A percentile compares a stretch with the other conserved stretches of the same genome.
These are phyloP conservation scores for Talaromyces rugulosus DNA, from an alignment of 2,329 filamentous ascomycete genomes.

Conservation along the genomic window DNA sequence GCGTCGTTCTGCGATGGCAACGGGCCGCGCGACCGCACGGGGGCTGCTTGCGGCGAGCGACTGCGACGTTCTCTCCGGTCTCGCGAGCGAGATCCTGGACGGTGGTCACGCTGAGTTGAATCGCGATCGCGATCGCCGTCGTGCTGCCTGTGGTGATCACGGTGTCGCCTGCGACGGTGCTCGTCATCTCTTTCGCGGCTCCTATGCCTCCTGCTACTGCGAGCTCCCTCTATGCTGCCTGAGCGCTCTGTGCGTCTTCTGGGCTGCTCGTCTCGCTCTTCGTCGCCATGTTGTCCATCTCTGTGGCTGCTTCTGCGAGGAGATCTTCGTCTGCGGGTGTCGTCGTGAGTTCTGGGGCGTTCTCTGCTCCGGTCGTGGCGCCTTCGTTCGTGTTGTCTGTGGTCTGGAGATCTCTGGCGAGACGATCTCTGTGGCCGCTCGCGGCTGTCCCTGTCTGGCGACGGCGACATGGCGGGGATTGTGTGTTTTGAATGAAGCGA, in stretches of 20 bases:
- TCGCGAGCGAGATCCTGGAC: constrained; percentile 16
- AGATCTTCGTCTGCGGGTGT: constrained; percentile 8
- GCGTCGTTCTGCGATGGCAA: constrained; percentile 46
- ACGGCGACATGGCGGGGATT: constrained; percentile 9
- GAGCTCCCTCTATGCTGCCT: constrained; percentile 22
- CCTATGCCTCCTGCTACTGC: constrained; percentile 23
- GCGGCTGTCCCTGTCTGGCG: constrained; percentile 9
- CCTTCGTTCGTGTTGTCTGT: constrained; percentile 16
- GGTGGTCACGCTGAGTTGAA: neutral
- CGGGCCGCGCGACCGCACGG: constrained; percentile 34
- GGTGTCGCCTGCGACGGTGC: constrained; percentile 7
- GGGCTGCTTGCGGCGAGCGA: constrained; percentile 19
- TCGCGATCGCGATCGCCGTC: neutral
- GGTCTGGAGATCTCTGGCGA: constrained; percentile 17
- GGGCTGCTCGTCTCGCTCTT: constrained; percentile 19
- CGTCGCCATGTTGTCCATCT: constrained; percentile 15
- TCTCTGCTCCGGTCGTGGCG: constrained; percentile 19
- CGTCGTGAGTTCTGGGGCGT: constrained; percentile 2
- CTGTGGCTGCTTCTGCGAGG: constrained; percentile 18
- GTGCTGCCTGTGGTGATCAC: constrained; percentile 3
- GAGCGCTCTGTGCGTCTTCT: constrained; percentile 23
- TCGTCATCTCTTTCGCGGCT: constrained; percentile 9
- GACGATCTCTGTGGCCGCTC: constrained; percentile 13
- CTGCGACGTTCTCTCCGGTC: constrained; percentile 19
- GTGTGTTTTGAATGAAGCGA: constrained; percentile 1